Percentiles rank a stretch among this genome's conserved stretches.
Evolutionary conservation across 495 filamentous ascomycete species (phyloP).

Genomic region (Neurospora sp.): DNA sequence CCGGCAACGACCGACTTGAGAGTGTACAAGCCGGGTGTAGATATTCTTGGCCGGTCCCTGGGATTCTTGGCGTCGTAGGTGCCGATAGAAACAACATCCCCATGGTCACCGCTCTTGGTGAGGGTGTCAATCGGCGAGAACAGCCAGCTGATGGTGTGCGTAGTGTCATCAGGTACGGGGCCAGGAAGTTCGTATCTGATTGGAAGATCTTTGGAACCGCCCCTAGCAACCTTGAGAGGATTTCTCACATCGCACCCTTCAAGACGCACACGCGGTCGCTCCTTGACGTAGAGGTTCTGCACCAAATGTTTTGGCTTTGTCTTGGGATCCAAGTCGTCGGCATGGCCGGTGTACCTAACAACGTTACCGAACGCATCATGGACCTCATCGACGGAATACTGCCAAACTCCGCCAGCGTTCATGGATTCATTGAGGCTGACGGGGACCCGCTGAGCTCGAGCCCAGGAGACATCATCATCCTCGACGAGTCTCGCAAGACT

Average conservation of each 20-base stretch:
- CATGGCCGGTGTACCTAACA: slow-evolving; percentile 62
- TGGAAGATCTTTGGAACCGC: slow-evolving; percentile 57
- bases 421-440: slow-evolving; percentile 86
- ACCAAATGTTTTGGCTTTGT: slow-evolving; percentile 53
- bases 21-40: slow-evolving; percentile 75
- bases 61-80: slow-evolving; percentile 42
- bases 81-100: slow-evolving; percentile 40
- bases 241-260: slow-evolving; percentile 63
- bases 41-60: slow-evolving; percentile 46
- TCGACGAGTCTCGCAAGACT: slow-evolving; percentile 43
- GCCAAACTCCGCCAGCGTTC: slow-evolving; percentile 64
- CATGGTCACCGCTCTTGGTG: slow-evolving; percentile 53
- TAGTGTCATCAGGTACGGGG: slow-evolving; percentile 40
- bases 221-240: slow-evolving; percentile 74
- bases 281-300: slow-evolving; percentile 75
- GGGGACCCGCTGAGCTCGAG: slow-evolving; percentile 57
- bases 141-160: slow-evolving; percentile 52
- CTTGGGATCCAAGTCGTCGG: slow-evolving; percentile 53
- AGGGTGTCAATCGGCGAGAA: slow-evolving; percentile 62
- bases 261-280: slow-evolving; percentile 65
- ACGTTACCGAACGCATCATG: slow-evolving; percentile 82
- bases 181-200: slow-evolving; percentile 57
- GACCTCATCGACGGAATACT: slow-evolving; percentile 84
- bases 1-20: slow-evolving; percentile 67
- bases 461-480: slow-evolving; percentile 68